phyloP scores from a whole-genome alignment of 257 asterid genomes.

The Solanum arcanum region DNA sequence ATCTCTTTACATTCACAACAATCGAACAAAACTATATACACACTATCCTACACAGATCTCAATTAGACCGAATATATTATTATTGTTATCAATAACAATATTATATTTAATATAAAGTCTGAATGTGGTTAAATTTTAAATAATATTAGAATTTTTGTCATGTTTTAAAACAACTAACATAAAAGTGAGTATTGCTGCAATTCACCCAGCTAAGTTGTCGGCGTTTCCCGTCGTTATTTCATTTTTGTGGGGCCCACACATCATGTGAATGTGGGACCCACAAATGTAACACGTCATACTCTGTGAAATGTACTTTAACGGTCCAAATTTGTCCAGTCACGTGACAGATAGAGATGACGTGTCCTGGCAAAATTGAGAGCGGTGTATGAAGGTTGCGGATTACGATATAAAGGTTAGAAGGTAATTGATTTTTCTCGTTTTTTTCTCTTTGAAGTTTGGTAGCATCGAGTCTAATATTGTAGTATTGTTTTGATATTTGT shows the following conservation, averaged over 20 bases:
- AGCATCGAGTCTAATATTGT: too few species aligned
- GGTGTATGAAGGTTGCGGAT: neutral
- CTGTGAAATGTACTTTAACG: neutral
- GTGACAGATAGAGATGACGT: neutral
- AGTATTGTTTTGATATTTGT: neutral
- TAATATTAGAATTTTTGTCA: neutral
- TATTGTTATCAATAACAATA: too few species aligned
- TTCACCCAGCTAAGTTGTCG: neutral
- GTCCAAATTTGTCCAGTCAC: constrained; percentile 5
- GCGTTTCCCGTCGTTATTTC: neutral
- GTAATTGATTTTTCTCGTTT: too few species aligned
- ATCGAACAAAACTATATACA: too few species aligned
- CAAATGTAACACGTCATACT: neutral
- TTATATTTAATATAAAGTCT: neutral
- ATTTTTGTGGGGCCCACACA: neutral
- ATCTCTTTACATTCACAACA: too few species aligned
- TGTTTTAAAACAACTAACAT: neutral
- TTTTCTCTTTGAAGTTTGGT: neutral
- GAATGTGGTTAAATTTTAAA: neutral
- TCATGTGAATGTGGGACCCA: neutral
- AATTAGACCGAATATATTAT: too few species aligned
- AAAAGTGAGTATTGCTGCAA: neutral
- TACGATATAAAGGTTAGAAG: too few species aligned
- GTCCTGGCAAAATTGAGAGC: neutral
- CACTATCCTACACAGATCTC: too few species aligned